A percentile compares a stretch with the other conserved stretches of the same genome.
Evolutionary conservation across 1,284 basidiomycete species (phyloP).

Genomic region (Irpex sp.): DNA sequence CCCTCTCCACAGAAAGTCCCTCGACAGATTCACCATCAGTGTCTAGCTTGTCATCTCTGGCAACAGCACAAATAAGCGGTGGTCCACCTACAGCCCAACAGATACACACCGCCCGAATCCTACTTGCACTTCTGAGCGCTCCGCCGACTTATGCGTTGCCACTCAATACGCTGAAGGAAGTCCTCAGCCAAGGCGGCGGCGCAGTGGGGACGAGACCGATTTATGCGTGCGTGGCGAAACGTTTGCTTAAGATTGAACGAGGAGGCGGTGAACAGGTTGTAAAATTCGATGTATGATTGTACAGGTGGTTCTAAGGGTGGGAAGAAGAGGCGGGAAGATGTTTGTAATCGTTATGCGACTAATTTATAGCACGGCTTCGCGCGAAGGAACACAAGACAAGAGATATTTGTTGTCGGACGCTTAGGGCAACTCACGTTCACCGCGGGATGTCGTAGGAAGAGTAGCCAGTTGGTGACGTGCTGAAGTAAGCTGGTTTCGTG

Average conservation of each 20-base stretch:
- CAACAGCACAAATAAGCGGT: conserved; percentile 22
- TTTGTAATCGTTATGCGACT: background rate
- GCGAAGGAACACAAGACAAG: background rate
- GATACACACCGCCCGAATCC: conserved; percentile 62
- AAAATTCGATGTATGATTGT: conserved; percentile 52
- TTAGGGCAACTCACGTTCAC: background rate
- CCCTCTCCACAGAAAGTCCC: conserved; percentile 30
- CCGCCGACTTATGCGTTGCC: conserved; percentile 53
- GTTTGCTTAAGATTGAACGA: conserved; percentile 70
- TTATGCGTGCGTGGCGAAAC: conserved; percentile 69
- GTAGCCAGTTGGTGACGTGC: background rate
- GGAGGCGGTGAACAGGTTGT: conserved; percentile 70
- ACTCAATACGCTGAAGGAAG: conserved; percentile 58
- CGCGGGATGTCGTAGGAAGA: background rate
- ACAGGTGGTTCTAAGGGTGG: background rate
- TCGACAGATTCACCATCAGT: conserved; percentile 40
- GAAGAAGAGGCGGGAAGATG: background rate
- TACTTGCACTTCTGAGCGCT: conserved; percentile 50
- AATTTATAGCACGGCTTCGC: too few relatives aligned
- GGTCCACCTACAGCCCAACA: conserved; percentile 52
- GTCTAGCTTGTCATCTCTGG: conserved; percentile 41
- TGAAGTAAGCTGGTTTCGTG: background rate
- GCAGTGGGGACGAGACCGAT: conserved; percentile 49
- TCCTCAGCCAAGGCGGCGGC: conserved; percentile 38
- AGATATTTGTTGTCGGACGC: background rate